Percentiles rank a stretch among this genome's conserved stretches.
These are phyloP conservation scores for Daldinia concentrica DNA, from an alignment of 495 filamentous ascomycete genomes.

Conservation along the genomic window DNA sequence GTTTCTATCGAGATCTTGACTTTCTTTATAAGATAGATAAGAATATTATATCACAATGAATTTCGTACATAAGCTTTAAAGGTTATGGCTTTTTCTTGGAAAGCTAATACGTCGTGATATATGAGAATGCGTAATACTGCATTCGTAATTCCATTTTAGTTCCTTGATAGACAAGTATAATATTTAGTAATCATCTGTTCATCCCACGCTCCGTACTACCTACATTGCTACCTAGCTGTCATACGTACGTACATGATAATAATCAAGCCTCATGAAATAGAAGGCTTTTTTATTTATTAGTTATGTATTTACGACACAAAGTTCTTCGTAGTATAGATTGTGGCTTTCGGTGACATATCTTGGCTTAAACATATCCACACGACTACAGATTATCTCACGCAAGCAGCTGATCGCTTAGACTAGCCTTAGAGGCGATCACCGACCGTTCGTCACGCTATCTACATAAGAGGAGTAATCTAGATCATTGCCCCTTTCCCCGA, in stretches of 20 bases:
- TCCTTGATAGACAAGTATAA: not conserved
- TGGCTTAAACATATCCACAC: not conserved
- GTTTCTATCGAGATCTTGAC: not conserved
- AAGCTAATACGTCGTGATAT: not conserved
- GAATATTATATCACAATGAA: not conserved
- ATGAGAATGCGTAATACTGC: not conserved
- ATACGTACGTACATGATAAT: not conserved
- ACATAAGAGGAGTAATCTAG: constrained; percentile 7
- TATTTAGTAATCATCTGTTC: not conserved
- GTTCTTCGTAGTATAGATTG: not conserved
- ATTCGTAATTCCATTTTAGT: not conserved
- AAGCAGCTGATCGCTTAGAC: not conserved
- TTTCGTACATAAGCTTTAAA: not conserved
- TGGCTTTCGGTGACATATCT: not conserved
- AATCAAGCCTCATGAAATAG: not conserved
- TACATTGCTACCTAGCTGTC: not conserved
- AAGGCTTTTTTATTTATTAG: not conserved
- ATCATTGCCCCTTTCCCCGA: constrained; percentile 4
- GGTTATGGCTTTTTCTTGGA: not conserved
- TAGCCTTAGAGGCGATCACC: constrained; percentile 17
- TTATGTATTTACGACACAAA: not conserved
- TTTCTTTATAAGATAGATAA: not conserved
- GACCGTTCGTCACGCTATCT: constrained; percentile 29
- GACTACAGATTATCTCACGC: not conserved
- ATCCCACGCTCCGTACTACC: not conserved